These are phyloP conservation scores for Ceratocystis destructans DNA, from an alignment of 2,329 filamentous ascomycete genomes.

Conservation along the genomic window DNA sequence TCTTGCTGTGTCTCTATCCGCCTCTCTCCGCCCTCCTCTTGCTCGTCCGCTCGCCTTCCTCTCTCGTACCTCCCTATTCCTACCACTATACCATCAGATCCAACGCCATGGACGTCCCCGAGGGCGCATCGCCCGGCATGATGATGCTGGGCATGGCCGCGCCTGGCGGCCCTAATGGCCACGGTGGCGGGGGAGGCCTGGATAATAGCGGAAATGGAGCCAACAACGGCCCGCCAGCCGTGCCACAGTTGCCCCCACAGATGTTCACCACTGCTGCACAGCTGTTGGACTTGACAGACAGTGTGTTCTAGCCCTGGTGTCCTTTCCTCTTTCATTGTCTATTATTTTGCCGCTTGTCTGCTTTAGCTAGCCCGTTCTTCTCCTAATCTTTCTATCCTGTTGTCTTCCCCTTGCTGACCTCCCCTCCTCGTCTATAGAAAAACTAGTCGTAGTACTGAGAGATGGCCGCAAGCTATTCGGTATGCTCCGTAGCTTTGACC, in stretches of 20 bases:
- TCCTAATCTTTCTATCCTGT: not conserved
- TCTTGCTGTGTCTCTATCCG: not conserved
- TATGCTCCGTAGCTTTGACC: constrained; percentile 89
- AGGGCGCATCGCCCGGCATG: constrained; percentile 11
- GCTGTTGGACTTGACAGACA: constrained; percentile 90
- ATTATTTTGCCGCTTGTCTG: not conserved
- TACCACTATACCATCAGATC: not conserved
- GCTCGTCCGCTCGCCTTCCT: not conserved
- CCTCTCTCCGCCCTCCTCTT: not conserved
- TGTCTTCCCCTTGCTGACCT: not conserved
- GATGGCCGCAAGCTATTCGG: constrained; percentile 91
- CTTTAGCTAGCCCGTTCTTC: not conserved
- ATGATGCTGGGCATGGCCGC: constrained; percentile 18
- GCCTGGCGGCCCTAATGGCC: constrained; percentile 22
- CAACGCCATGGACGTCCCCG: constrained; percentile 9
- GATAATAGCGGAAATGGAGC: not conserved
- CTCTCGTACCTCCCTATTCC: not conserved
- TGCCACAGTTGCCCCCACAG: constrained; percentile 65
- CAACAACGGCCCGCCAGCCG: constrained; percentile 33
- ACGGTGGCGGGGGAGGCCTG: not conserved
- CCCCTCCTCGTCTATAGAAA: constrained; percentile 48
- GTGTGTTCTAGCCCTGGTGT: constrained; percentile 37
- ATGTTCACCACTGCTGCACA: constrained; percentile 98
- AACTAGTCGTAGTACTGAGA: constrained; percentile 78
- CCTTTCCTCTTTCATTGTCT: not conserved